Conservation (phyloP, 2,329 filamentous ascomycete genomes). For the Xylariaceae sp. region DNA sequence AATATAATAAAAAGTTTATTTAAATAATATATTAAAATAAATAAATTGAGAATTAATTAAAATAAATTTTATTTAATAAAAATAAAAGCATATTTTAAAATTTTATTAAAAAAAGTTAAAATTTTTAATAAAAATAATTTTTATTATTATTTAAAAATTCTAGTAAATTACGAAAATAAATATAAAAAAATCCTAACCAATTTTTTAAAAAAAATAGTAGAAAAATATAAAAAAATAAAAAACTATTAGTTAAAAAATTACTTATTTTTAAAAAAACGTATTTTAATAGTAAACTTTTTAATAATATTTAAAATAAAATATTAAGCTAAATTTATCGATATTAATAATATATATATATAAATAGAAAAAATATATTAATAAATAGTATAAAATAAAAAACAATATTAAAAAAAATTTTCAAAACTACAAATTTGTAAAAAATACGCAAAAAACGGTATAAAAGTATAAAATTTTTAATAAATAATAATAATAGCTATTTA, state of each 20-base stretch:
- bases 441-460: not conserved
- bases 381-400: slow-evolving; percentile 1
- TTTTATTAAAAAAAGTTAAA: slow-evolving; percentile 1
- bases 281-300: not conserved
- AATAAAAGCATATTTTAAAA: not conserved
- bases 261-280: not conserved
- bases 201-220: not conserved
- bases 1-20: not conserved
- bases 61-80: not conserved
- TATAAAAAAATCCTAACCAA: not conserved
- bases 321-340: not conserved
- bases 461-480: not conserved
- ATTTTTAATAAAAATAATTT: not conserved
- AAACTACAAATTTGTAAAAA: not conserved
- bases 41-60: slow-evolving; percentile 1
- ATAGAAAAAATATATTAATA: slow-evolving; percentile 2
- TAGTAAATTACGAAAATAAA: not conserved
- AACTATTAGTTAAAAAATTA: not conserved
- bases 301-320: not conserved
- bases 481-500: not conserved
- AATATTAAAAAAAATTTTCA: not conserved
- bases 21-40: not conserved
- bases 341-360: not conserved
- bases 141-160: not conserved
- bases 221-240: slow-evolving; percentile 2